Evolutionary conservation across 768 basidiomycete genomes (phyloP).

Genomic region (Mycena venus): DNA sequence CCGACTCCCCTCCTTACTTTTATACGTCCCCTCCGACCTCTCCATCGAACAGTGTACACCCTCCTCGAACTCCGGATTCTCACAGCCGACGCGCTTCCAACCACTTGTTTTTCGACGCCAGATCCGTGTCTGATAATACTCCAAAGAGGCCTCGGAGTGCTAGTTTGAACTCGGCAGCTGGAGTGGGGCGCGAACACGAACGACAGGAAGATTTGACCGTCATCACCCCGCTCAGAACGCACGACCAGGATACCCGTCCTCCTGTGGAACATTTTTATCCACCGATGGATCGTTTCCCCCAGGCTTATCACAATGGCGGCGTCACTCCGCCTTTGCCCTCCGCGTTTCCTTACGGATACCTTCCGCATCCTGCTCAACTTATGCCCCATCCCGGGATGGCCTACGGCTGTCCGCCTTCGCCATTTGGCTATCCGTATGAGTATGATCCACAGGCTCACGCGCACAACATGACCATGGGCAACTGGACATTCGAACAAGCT

Average conservation of each 20-base stretch:
- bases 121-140: slow-evolving; percentile 25
- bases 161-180: slow-evolving; percentile 22
- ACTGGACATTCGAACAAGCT: slow-evolving; percentile 45
- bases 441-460: slow-evolving; percentile 31
- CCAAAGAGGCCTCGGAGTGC: slow-evolving; percentile 27
- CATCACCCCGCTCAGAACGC: slow-evolving; percentile 1
- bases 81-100: slow-evolving; percentile 50
- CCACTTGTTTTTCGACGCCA: slow-evolving; percentile 55
- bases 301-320: slow-evolving; percentile 26
- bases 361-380: slow-evolving; percentile 10
- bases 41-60: slow-evolving; percentile 18
- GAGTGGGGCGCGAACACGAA: slow-evolving; percentile 14
- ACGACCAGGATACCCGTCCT: slow-evolving; percentile 7
- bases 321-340: slow-evolving; percentile 13
- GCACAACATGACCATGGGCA: slow-evolving; percentile 25
- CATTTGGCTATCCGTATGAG: slow-evolving; percentile 31
- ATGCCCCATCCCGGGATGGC: neutral
- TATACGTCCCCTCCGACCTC: slow-evolving; percentile 29
- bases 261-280: slow-evolving; percentile 24
- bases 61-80: slow-evolving; percentile 36
- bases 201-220: neutral
- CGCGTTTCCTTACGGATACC: slow-evolving; percentile 22
- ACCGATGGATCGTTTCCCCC: slow-evolving; percentile 25
- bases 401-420: slow-evolving; percentile 18
- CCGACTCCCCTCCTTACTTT: slow-evolving; percentile 30